Base-by-base conservation (phyloP, 2,329 filamentous ascomycete species). In the Alternaria dauci region DNA sequence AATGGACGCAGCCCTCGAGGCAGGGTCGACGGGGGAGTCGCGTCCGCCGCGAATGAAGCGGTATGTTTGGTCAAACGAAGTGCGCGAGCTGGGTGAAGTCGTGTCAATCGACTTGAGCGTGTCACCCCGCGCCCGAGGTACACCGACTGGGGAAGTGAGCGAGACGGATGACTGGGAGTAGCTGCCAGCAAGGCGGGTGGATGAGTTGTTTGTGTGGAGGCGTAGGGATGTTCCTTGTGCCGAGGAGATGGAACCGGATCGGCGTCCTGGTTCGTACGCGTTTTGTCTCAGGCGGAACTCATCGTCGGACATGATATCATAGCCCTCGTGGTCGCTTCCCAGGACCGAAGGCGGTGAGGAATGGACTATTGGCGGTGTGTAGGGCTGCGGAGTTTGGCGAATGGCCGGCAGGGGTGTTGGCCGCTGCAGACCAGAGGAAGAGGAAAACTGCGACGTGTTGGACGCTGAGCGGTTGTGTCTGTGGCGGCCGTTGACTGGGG, bases 41-140 rank as follows among this genome's bases (percentile, higher is more conserved):
- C 82, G 79, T 26, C 80, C 82, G 39, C 80, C 82, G 52, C 80
- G 82, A 68, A 85, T 75, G 65, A 83, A 80, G 50, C 82, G 81
- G 63, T 87, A 84, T 23, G 84, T 81, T 62, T 83, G 85, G 71
- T 88, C 86, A 55, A 88, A 80, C 30, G 85, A 87, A 34, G 84
- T 84, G 44, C 86, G 81, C 3, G 85, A 84, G 58, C 82, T 83
- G 4, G 84, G 84, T 1, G 84, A 84, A 2, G 81, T 76, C 11
- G 75, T 82, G 48, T 86, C 84, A 55, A 84, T 72, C 3, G 81
- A 81, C 53, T 79, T 82, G 54, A 82, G 79, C 25, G 82, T 85
- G 57, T 86, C 84, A 23, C 83, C 78, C 4, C 84, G 79, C 25
- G 85, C 80, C 26, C 83, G 79, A 18, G 74, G 63, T n/a, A 68